A percentile compares a stretch with the other conserved stretches of the same genome.
phyloP scores from a whole-genome alignment of 2,329 filamentous ascomycete species.

The Cordyceps sp. region DNA sequence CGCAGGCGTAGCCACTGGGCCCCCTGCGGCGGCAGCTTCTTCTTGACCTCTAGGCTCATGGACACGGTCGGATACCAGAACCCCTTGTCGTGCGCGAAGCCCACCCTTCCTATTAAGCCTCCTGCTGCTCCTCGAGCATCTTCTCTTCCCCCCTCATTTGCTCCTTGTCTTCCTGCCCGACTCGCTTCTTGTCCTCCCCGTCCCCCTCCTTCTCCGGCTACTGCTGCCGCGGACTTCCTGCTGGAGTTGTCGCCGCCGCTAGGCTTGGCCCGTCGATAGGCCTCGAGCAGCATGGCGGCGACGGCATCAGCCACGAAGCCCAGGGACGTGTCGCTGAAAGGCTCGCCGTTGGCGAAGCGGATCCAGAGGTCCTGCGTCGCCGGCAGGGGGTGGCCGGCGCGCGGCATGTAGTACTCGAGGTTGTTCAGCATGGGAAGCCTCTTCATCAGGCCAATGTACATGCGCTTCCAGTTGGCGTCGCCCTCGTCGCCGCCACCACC shows the following conservation, averaged over 20 bases:
- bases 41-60: constrained; percentile 65
- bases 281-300: constrained; percentile 45
- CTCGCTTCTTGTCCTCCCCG: too few species aligned
- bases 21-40: constrained; percentile 47
- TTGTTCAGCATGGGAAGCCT: constrained; percentile 11
- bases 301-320: constrained; percentile 48
- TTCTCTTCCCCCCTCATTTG: too few species aligned
- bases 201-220: too few species aligned
- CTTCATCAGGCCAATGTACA: constrained; percentile 6
- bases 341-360: constrained; percentile 38
- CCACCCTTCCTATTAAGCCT: too few species aligned
- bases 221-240: too few species aligned
- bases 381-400: constrained; percentile 1
- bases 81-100: constrained; percentile 11
- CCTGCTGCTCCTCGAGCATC: too few species aligned
- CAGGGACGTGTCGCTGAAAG: constrained; percentile 46
- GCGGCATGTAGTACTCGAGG: constrained; percentile 14
- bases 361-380: constrained; percentile 34
- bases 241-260: constrained; percentile 3
- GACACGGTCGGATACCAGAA: constrained; percentile 66
- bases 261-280: constrained; percentile 12
- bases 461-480: not conserved
- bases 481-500: too few species aligned
- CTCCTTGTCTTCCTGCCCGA: too few species aligned
- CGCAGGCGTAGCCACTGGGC: constrained; percentile 58